A percentile compares a stretch with the other conserved stretches of the same genome.
phyloP scores from a whole-genome alignment of 306 rosid genomes.

The Acacia crassicarpa region DNA sequence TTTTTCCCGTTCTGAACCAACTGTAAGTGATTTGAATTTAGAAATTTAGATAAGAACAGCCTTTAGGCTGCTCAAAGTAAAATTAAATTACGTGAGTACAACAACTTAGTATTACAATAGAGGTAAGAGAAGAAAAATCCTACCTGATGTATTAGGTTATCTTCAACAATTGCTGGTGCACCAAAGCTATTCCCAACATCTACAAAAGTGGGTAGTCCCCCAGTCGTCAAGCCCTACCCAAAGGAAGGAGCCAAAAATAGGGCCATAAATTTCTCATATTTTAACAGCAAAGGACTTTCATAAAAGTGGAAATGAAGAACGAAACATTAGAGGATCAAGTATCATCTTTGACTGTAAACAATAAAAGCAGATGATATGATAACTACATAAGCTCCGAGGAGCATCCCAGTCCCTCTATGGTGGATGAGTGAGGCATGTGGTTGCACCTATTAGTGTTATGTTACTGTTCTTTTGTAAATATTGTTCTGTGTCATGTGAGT shows the following conservation, averaged over 20 bases:
- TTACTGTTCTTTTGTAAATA: neutral
- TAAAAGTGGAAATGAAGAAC: neutral
- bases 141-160: conserved; percentile 77
- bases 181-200: conserved; percentile 99
- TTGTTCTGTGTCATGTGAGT: neutral
- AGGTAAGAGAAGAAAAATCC: conserved; percentile 10
- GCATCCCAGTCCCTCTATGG: neutral
- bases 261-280: neutral
- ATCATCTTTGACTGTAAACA: neutral
- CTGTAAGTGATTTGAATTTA: conserved; percentile 41
- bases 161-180: conserved; percentile 87
- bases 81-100: conserved; percentile 3
- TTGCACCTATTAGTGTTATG: too few relatives aligned
- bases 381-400: neutral
- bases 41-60: neutral
- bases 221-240: conserved; percentile 83
- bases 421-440: neutral
- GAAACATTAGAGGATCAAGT: neutral
- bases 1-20: conserved; percentile 87
- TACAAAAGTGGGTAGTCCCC: conserved; percentile 96
- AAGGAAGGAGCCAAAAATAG: neutral
- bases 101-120: neutral
- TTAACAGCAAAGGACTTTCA: neutral
- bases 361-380: neutral
- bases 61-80: neutral